Evolutionary conservation across 1,139 yeast species (phyloP), one percentile per base, ranked within the genome.

Genomic region (Yamadazyma blattariae): DNA sequence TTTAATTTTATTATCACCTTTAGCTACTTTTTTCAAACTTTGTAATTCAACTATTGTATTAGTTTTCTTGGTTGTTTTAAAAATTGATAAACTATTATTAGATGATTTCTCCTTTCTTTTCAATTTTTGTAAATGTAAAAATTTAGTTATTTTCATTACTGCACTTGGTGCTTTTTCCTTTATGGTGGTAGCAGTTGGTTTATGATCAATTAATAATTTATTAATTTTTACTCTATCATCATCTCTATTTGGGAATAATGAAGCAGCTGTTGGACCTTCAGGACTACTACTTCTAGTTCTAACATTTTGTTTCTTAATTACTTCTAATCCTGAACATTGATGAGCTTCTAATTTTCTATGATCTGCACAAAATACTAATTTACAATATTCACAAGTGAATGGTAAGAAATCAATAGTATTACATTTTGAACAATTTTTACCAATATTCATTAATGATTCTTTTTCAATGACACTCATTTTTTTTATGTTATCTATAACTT

Each of bases 341-440:
- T 79, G 85, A 10, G 57, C 47, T 27, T 69, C 75, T 30, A 65
- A 57, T 3, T 59, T 52, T 36, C 88, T 56, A 54, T 83, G 92
- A 21, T 69, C 64, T 2, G 74, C 61, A 52, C 94, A 84, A 47
- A 66, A 82, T 2, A 71, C 65, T n/a, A 58, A 54, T 12, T 70
- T 57, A 51, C 92, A 83, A 34, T 55, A 59, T 26, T 71, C 71
- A 55, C 94, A 84, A 26, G 62, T 65, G 55, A 78, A 82, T 2
- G 94, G 90, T 23, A 84, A 60, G 48, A 83, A 83, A 50, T 84
- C 94, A 5, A 82, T 56, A 47, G 73, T 77, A 34, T 76, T 66
- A 54, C 94, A 84, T 35, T 69, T 68, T 21, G 64, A 54, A 52
- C 94, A 84, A 51, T 82, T 83, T 42, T 75, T 65, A 4, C 92